phyloP scores from a whole-genome alignment of 2,329 filamentous ascomycete species.

The Lithohypha guttulata region DNA sequence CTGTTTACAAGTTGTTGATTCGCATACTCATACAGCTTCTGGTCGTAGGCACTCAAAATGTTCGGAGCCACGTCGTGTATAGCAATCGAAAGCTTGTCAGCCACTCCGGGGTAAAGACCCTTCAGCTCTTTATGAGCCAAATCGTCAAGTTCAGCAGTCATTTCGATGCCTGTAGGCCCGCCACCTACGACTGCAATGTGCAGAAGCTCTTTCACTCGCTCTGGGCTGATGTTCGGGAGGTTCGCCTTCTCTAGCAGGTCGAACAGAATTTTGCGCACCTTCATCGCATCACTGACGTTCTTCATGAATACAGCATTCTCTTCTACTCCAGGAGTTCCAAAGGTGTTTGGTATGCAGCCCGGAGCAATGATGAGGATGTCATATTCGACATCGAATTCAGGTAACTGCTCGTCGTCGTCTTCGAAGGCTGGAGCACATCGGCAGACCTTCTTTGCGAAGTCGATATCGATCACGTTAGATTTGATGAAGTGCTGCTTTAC shows the following conservation, averaged over 20 bases:
- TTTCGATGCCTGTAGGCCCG: conserved; percentile 33
- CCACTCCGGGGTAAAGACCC: conserved; percentile 32
- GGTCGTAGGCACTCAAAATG: conserved; percentile 34
- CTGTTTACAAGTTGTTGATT: conserved; percentile 28
- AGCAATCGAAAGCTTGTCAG: conserved; percentile 30
- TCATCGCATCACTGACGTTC: conserved; percentile 11
- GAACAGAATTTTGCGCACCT: conserved; percentile 10
- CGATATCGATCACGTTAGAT: conserved; percentile 30
- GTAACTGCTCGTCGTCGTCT: conserved; percentile 16
- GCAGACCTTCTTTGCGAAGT: conserved; percentile 27
- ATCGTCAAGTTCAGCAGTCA: conserved; percentile 36
- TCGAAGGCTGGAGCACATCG: conserved; percentile 30
- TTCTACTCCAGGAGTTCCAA: conserved; percentile 9
- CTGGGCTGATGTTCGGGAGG: conserved; percentile 5
- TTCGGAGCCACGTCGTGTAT: conserved; percentile 36
- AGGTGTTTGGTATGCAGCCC: conserved; percentile 32
- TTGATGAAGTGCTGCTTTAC: conserved; percentile 29
- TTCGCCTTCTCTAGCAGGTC: conserved; percentile 11
- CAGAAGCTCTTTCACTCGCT: conserved; percentile 17
- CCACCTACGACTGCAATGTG: conserved; percentile 33
- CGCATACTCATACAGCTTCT: conserved; percentile 33
- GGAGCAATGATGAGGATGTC: conserved; percentile 35
- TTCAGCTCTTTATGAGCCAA: conserved; percentile 31
- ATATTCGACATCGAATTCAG: conserved; percentile 31
- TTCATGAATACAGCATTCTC: conserved; percentile 13